Base-by-base conservation (phyloP, 108 stramenopile genomes). In the Schizochytrium sp. region DNA sequence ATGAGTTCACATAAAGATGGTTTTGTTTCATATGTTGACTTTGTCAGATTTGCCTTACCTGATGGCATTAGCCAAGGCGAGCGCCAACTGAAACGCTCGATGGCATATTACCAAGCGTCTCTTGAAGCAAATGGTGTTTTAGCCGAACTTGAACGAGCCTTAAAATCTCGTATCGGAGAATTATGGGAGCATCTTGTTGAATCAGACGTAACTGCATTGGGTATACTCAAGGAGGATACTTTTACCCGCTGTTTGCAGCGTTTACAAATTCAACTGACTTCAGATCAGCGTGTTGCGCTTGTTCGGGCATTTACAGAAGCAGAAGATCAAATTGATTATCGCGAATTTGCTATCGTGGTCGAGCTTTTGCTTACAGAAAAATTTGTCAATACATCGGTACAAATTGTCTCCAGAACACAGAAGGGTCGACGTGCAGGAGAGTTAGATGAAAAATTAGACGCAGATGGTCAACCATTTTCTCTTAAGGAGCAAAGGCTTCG, bases 31-130 rank as follows among this genome's bases (percentile, higher is more conserved):
- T 83, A 83, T 55, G 53, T 5, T 17, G 53, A 55, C 76, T 83
- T 83, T 83, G 76, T 83, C 10, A 17, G 76, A n/a, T 83, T 83
- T 28, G 76, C 76, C 50, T 53, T 83, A 40, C 76, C 76, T 5
- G 50, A 55, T 40, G 76, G 76, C 76, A 2, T 55, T 5, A n/a
- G 38, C 50, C 7, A 5, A 8, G 53, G 53, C 47, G 5, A 83
- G 5, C 47, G 76, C 50, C 76, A 83, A 38, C 53, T 49, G 28
- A 83, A 55, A 53, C 47, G 53, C 15, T 10, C 76, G 76, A 47
- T 83, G 5, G 53, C 76, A 55, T 83, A 47, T 55, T 83, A 83
- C 53, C 10, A 83, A 28, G 5, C 76, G 5, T 5, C 53, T 47
- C 47, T 83, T 8, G 47, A 49, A 1, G 10, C 76, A n/a, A 0